Base-by-base conservation (phyloP, 805 yeast genomes). In the Brettanomyces anomalus region DNA sequence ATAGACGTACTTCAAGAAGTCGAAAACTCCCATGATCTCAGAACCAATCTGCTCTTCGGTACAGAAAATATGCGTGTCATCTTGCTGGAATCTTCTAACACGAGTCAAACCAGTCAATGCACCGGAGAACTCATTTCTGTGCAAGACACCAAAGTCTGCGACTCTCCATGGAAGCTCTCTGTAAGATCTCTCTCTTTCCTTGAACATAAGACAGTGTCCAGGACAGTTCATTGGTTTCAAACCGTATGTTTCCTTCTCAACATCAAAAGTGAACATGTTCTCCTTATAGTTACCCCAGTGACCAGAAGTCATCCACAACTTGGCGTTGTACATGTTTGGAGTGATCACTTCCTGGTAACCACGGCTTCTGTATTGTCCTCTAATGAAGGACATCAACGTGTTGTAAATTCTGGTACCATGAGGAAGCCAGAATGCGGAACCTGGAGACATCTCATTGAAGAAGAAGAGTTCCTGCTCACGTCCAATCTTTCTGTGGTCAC, bases 31-130 rank as follows among this genome's bases (percentile, higher is more conserved):
- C 41, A 77, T 76, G 51, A 90, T 87, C 70, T 90, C 97, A 42
- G 68, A 64, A 61, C 80, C 94, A 54, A 90, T 87, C 72, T 90
- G 97, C 49, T 83, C 95, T 53, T 76, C 80, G 43, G 87, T 80
- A 74, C 97, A 93, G 83, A 90, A 90, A 53, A 90, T 90, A 65
- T 90, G 98, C 39, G 96, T 97, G 68, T 90, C 98, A 66, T 90
- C 98, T 71, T 90, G 98, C 68, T 90, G 98, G 85, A 90, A 90
- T 68, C 97, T 81, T 71, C 98, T 85, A 38, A 93, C 97, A 70
- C 98, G 84, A 44, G 98, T 93, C 64, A 90, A 79, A 40, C 93
- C 93, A 35, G 96, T 79, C 52, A 90, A 73, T 11, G 97, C 97
- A 67, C 97, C 97, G 35, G 93, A 80, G 55, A 83, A 85, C 67